Evolutionary conservation across 2,329 filamentous ascomycete genomes (phyloP), one percentile per base, ranked within the genome.

Genomic region (Beauveria scarabaeidicola): DNA sequence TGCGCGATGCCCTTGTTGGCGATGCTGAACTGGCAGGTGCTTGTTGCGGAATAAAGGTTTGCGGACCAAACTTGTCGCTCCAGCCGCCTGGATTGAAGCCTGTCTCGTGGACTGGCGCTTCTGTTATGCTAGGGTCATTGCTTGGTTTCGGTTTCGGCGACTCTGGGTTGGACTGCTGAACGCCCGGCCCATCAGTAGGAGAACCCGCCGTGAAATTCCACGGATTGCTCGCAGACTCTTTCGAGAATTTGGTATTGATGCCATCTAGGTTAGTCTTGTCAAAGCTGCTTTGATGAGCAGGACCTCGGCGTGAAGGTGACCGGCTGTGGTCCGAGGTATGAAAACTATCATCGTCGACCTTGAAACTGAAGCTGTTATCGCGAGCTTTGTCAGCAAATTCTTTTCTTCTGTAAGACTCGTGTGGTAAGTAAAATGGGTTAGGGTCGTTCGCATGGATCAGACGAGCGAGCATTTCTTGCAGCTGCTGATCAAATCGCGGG

Each of bases 161-260:
- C 8, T 50, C 47, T 29, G 48, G 25, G 19, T 43, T 25, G 40
- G 38, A 41, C 38, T 68, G 67, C 53, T 72, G 74, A 41, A 70
- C 52, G 43, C 66, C 56, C 57, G 61, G 63, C 44, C 63, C 72
- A 66, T 65, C 70, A 17, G 66, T 63, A 10, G 67, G 67, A 38
- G 72, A 72, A 5, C 81, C 80, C 13, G 81, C 81, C 58, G 72
- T 81, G 63, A 84, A 84, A 59, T 79, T 73, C 77, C 76, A 82
- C 21, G 72, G 69, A 38, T 72, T 70, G 5, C 72, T 64, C 47
- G 73, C 69, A 21, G 83, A 78, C 15, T 78, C 77, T 4, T 79
- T 73, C 21, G 77, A 78, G 69, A 87, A 87, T 43, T 74, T 80
- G 19, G 83, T 86, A 69, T 84, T 83, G 64, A 87, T 86, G 55